These are phyloP conservation scores for Zymoseptoria passerinii DNA, from an alignment of 2,329 filamentous ascomycete genomes.

Conservation along the genomic window DNA sequence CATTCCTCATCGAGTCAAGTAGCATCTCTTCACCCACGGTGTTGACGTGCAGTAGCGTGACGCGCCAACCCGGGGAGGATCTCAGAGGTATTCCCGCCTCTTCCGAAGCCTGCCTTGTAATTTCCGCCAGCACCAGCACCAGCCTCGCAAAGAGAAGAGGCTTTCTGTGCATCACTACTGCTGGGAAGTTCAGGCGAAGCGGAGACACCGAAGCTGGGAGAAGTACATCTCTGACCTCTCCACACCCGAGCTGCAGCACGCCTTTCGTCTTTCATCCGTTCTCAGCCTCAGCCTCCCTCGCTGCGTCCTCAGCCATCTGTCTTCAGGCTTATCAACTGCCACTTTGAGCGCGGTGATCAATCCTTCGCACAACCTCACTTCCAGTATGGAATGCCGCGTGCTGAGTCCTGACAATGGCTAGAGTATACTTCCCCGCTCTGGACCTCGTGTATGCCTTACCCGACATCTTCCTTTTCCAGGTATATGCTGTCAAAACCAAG, in stretches of 20 bases:
- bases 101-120: not conserved
- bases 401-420: not conserved
- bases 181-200: not conserved
- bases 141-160: not conserved
- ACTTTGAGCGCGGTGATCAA: not conserved
- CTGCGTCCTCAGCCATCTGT: not conserved
- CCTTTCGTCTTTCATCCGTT: not conserved
- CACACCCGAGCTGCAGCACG: not conserved
- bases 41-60: not conserved
- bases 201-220: too few species aligned
- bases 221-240: too few species aligned
- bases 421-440: not conserved
- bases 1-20: not conserved
- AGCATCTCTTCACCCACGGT: not conserved
- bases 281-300: not conserved
- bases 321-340: not conserved
- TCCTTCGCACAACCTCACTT: not conserved
- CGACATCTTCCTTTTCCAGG: not conserved
- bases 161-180: not conserved
- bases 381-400: not conserved
- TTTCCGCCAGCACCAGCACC: not conserved
- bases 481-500: too few species aligned
- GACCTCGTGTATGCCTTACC: not conserved
- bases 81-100: not conserved
- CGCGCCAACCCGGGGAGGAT: not conserved